phyloP scores from a whole-genome alignment of 2,329 filamentous ascomycete species.

The Chaetomium strumarium region DNA sequence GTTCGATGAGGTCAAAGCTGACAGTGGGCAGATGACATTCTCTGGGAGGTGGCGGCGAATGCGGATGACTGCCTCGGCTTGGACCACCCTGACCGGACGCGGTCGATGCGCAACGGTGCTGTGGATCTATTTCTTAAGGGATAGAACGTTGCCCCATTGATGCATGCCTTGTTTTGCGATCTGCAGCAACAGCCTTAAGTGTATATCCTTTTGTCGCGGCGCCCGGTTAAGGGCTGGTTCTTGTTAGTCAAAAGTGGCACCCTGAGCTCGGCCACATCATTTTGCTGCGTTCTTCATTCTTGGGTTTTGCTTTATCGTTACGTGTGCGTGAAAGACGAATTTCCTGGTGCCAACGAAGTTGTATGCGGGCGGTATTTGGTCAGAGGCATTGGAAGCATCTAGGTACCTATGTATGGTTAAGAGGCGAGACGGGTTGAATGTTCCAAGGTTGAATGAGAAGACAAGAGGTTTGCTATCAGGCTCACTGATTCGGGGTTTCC shows the following conservation, averaged over 20 bases:
- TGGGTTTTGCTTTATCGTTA: not conserved
- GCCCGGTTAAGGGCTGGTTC: not conserved
- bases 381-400: not conserved
- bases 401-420: no score
- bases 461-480: no score
- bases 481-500: no score
- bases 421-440: no score
- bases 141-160: constrained; percentile 9
- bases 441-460: no score
- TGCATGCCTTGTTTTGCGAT: not conserved
- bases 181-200: not conserved
- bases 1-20: constrained; percentile 7
- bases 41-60: constrained; percentile 46
- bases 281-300: not conserved
- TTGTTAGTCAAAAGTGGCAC: constrained; percentile 2
- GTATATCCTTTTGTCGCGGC: constrained; percentile 4
- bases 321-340: not conserved
- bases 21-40: constrained; percentile 47
- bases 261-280: not conserved
- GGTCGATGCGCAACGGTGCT: constrained; percentile 52
- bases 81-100: constrained; percentile 59
- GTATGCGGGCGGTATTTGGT: not conserved
- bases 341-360: no score
- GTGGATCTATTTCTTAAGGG: constrained; percentile 56
- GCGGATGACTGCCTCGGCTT: constrained; percentile 60